phyloP scores from a whole-genome alignment of 1,284 basidiomycete species.

The Ceratobasidium sp. region DNA sequence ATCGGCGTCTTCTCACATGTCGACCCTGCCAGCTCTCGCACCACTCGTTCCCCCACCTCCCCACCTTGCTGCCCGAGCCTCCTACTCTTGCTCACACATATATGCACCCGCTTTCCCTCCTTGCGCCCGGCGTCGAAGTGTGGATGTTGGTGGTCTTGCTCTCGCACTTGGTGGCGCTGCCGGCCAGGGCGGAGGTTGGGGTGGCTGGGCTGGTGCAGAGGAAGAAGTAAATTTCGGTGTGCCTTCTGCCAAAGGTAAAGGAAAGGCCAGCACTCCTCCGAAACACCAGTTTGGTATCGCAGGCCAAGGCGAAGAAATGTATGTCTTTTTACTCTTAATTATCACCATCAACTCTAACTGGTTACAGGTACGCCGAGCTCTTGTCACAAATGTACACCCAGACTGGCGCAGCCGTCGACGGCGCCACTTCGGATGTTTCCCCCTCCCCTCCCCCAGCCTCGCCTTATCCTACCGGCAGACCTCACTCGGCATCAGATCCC shows the following conservation, averaged over 20 bases:
- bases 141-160: constrained; percentile 86
- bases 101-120: constrained; percentile 46
- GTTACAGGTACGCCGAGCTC: constrained; percentile 75
- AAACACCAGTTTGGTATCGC: background rate
- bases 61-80: constrained; percentile 34
- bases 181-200: constrained; percentile 71
- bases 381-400: constrained; percentile 85
- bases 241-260: constrained; percentile 42
- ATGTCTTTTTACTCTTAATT: constrained; percentile 16
- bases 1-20: constrained; percentile 29
- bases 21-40: constrained; percentile 42
- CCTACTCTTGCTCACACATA: constrained; percentile 39
- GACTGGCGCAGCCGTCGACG: constrained; percentile 77
- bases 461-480: constrained; percentile 8
- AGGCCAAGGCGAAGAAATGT: constrained; percentile 19
- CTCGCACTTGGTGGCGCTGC: constrained; percentile 74
- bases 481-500: constrained; percentile 27
- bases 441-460: background rate
- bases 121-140: constrained; percentile 71
- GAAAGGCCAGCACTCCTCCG: constrained; percentile 6
- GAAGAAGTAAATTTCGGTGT: constrained; percentile 61
- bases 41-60: constrained; percentile 42
- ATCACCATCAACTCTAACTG: constrained; percentile 38
- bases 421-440: constrained; percentile 57
- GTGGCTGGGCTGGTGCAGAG: constrained; percentile 70